Base-by-base conservation (phyloP, 768 basidiomycete species). In the Leucosporidium creatinivorum region DNA sequence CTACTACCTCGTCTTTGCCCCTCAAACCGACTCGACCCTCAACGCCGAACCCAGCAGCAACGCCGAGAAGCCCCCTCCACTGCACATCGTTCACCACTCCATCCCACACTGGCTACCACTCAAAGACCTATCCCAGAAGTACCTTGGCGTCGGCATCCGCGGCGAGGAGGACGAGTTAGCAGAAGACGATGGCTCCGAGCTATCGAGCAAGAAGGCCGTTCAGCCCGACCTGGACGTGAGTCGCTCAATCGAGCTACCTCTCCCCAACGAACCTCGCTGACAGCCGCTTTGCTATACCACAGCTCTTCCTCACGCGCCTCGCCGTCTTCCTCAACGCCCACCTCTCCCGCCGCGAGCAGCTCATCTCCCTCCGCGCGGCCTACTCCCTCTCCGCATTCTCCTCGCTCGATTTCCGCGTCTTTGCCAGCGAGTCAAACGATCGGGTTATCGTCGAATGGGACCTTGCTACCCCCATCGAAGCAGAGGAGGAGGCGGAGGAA, bases 271-370 rank as follows among this genome's bases (percentile, higher is more conserved):
- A 1, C 17, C 12, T 28, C 26, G 19, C 52, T 39, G 57, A 58
- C 10, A 7, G 12, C 1, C 23, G 31, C 12, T 36, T 4, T 15
- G 3, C 7, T 51, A 8, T n/a, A 21, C 50, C 25, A 6, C 59
- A 66, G 65, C 59, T 66, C 47, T 66, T 66, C 47, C 59, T 66
- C 17, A 52, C 65, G 2, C 59, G 50, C 36, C 65, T 66, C 3
- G 18, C 13, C 8, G 19, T 51, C 25, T 56, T 56, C 58, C 39
- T 66, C 26, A 61, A 66, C 59, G 58, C 65, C 39, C 33, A 28
- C 39, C 23, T 66, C 30, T 60, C 65, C 5, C 51, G 59, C 1
- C 65, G 65, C 6, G 52, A 66, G 33, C 58, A 59, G 18, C 64
- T 65, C 50, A 51, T 52, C 51, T 18, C 33, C 13, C 63, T 64